phyloP scores from a whole-genome alignment of 257 asterid genomes.

The Rauvolfia tetraphylla region DNA sequence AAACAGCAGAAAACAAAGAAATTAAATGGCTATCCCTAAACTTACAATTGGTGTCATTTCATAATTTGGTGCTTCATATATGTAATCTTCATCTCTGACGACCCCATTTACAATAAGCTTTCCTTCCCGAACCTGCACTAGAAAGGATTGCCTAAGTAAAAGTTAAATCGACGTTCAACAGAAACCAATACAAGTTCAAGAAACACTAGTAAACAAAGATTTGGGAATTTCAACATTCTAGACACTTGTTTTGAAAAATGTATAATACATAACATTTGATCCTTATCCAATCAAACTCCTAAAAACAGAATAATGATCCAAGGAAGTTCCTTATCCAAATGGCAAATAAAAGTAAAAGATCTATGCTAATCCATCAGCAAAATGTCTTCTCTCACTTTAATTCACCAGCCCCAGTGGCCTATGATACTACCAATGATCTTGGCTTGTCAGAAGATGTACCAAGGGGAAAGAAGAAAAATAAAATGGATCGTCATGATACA shows the following conservation, averaged over 20 bases:
- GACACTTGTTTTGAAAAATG: not conserved
- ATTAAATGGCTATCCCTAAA: slow-evolving; percentile 7
- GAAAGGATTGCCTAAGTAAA: slow-evolving; percentile 11
- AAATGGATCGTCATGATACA: not conserved
- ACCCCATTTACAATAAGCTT: slow-evolving; percentile 89
- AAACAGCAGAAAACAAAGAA: not conserved
- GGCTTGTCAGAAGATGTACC: not conserved
- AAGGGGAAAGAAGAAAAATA: not conserved
- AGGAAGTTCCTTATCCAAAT: not conserved
- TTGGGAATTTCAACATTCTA: not conserved
- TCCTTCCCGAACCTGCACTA: slow-evolving; percentile 81
- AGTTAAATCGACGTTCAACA: not conserved
- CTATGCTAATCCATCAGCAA: no score
- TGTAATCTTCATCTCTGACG: slow-evolving; percentile 59
- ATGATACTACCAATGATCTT: not conserved
- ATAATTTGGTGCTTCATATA: slow-evolving; percentile 77
- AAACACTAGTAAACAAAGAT: not conserved
- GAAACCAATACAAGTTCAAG: not conserved
- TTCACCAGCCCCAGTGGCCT: not conserved
- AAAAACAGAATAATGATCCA: not conserved
- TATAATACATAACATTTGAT: not conserved
- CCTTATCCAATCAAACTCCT: not conserved
- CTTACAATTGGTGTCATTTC: slow-evolving; percentile 79
- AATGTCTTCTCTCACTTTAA: not conserved
- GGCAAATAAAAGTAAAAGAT: not conserved